phyloP scores from a whole-genome alignment of 2,329 filamentous ascomycete species.

The Stagonosporopsis vannaccii region DNA sequence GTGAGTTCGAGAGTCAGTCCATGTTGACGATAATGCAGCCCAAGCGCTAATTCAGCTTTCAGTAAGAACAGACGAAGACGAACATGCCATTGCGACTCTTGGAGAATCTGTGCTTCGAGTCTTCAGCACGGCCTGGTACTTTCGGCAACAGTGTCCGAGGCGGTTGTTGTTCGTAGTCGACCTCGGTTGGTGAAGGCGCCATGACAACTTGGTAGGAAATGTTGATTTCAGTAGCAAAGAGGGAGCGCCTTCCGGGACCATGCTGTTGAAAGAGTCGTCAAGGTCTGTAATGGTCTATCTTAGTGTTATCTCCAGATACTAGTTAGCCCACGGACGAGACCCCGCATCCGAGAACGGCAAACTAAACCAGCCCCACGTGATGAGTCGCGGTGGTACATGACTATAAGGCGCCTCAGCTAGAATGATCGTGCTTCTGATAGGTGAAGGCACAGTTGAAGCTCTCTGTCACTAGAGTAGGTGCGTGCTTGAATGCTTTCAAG shows the following conservation, averaged over 20 bases:
- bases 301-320: slow-evolving; percentile 12
- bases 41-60: background rate
- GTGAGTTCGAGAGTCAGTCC: slow-evolving; percentile 14
- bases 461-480: background rate
- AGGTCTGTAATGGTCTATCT: slow-evolving; percentile 7
- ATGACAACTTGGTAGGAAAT: background rate
- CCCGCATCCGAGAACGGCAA: slow-evolving; percentile 20
- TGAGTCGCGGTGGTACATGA: background rate
- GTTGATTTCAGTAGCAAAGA: background rate
- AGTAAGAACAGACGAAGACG: slow-evolving; percentile 11
- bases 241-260: background rate
- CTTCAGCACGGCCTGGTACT: slow-evolving; percentile 10
- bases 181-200: slow-evolving; percentile 6
- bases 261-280: background rate
- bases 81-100: slow-evolving; percentile 24
- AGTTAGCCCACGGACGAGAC: slow-evolving; percentile 3
- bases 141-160: slow-evolving; percentile 2
- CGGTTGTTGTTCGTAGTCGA: slow-evolving; percentile 2
- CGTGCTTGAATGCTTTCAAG: background rate
- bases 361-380: slow-evolving; percentile 13
- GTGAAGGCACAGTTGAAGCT: background rate
- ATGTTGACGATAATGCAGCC: background rate
- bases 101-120: slow-evolving; percentile 16
- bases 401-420: background rate
- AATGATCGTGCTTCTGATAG: background rate